Evolutionary conservation across 2,329 filamentous ascomycete genomes (phyloP), one percentile per base, ranked within the genome.

Genomic region (Alternaria triticina): DNA sequence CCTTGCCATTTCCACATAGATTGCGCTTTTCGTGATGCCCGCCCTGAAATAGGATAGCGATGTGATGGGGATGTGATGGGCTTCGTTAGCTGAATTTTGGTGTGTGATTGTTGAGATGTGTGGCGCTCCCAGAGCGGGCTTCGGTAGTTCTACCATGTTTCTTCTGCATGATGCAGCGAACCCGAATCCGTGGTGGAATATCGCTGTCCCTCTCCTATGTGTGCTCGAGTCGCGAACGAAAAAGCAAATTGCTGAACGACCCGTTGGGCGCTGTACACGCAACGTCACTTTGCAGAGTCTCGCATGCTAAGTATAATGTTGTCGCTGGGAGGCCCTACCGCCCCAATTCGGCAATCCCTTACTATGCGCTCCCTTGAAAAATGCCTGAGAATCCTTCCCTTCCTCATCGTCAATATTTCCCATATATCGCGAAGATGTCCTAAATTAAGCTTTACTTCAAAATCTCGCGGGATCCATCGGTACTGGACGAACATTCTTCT

Each of bases 71-170:
- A 59, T 54, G 59, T 50, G 59, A 69, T 63, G 66, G 65, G 66
- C 49, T 28, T 64, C 47, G 58, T 68, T 66, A 66, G 46, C 68
- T 23, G 40, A 65, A 20, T 57, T 59, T 64, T 47, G 62, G 52
- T 12, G 30, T 62, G 62, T 62, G 50, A 65, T 64, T 69, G 71
- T 72, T 70, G 71, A 70, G 59, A 64, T 65, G 66, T 70, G 67
- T 61, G 67, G 65, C 68, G 59, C 60, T 62, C 63, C 64, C 20
- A 52, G 49, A 52, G 30, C 49, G 49, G 54, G 59, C 62, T 57
- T 52, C 57, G 65, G 69, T 57, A 33, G 47, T 58, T 43, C 20
- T 23, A 36, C 30, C 30, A 52, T 52, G 30, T 52, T 52, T 52
- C 49, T 36, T 52, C 22, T 52, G 49, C 30, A 36, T 36, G 27